Percentiles rank a stretch among this genome's conserved stretches.
These are phyloP conservation scores for Alternaria triticimaculans DNA, from an alignment of 2,329 filamentous ascomycete genomes.

Conservation along the genomic window DNA sequence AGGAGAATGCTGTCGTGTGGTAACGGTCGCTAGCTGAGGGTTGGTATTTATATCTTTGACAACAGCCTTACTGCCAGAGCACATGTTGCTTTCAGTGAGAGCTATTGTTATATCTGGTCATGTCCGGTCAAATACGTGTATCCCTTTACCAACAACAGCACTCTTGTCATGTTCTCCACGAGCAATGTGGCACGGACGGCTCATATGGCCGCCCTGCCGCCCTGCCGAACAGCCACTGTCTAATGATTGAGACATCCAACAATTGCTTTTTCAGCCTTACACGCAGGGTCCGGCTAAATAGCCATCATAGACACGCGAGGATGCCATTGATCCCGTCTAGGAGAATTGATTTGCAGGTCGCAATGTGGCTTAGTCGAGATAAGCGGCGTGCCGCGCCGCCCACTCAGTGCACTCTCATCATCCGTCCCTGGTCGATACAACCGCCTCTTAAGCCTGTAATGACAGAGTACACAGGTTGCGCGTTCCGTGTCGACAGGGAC, in stretches of 20 bases:
- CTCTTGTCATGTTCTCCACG: constrained; percentile 13
- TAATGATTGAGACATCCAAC: background rate
- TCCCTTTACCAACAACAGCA: background rate
- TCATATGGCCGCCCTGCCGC: constrained; percentile 26
- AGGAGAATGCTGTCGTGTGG: background rate
- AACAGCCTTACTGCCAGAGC: background rate
- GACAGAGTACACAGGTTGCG: background rate
- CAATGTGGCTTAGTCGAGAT: constrained; percentile 17
- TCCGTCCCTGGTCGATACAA: constrained; percentile 9
- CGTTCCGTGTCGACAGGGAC: constrained; percentile 1
- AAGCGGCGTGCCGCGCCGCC: constrained; percentile 17
- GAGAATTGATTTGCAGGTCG: constrained; percentile 11
- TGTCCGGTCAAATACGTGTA: background rate
- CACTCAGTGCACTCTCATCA: background rate
- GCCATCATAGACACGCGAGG: constrained; percentile 21
- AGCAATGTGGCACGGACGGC: constrained; percentile 27
- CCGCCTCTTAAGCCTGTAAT: background rate
- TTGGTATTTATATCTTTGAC: background rate
- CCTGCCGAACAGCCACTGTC: constrained; percentile 16
- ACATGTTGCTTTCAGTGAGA: background rate
- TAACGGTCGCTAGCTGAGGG: background rate
- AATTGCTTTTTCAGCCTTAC: constrained; percentile 16
- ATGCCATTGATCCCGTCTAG: constrained; percentile 1
- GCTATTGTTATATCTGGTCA: too few relatives aligned
- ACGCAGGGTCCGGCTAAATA: constrained; percentile 17